Percentiles rank a stretch among this genome's conserved stretches.
These are phyloP conservation scores for Candida verbasci DNA, from an alignment of 805 yeast species.

Conservation along the genomic window DNA sequence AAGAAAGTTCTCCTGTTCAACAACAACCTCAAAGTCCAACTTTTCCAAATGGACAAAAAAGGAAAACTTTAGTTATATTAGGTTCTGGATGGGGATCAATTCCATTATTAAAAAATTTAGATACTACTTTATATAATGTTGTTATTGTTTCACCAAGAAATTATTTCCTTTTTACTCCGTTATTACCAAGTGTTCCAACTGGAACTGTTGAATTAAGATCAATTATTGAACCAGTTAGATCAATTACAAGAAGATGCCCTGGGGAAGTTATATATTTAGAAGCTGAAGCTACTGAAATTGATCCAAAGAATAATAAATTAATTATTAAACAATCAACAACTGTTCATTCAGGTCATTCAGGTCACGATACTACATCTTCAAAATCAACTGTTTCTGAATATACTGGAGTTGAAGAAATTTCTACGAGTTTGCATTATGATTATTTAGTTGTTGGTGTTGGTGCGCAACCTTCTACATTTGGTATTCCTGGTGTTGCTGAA, in stretches of 20 bases:
- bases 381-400: slow-evolving; percentile 37
- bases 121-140: slow-evolving; percentile 83
- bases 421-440: slow-evolving; percentile 58
- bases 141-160: slow-evolving; percentile 90
- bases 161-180: slow-evolving; percentile 93
- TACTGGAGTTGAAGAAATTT: slow-evolving; percentile 40
- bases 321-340: slow-evolving; percentile 58
- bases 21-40: slow-evolving; percentile 59
- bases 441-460: slow-evolving; percentile 91
- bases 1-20: slow-evolving; percentile 56
- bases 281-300: slow-evolving; percentile 85
- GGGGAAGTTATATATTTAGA: slow-evolving; percentile 82
- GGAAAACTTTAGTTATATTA: slow-evolving; percentile 71
- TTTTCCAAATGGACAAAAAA: slow-evolving; percentile 53
- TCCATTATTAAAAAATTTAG: slow-evolving; percentile 76
- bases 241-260: slow-evolving; percentile 72
- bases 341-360: slow-evolving; percentile 52
- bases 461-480: slow-evolving; percentile 91
- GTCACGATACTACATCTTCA: slow-evolving; percentile 42
- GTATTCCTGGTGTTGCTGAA: slow-evolving; percentile 91
- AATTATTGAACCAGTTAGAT: slow-evolving; percentile 88
- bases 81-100: slow-evolving; percentile 97
- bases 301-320: slow-evolving; percentile 63
- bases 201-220: slow-evolving; percentile 90
- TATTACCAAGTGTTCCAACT: slow-evolving; percentile 90